Evolutionary conservation across 768 basidiomycete species (phyloP).

Genomic region (Leccinum ochraceum): DNA sequence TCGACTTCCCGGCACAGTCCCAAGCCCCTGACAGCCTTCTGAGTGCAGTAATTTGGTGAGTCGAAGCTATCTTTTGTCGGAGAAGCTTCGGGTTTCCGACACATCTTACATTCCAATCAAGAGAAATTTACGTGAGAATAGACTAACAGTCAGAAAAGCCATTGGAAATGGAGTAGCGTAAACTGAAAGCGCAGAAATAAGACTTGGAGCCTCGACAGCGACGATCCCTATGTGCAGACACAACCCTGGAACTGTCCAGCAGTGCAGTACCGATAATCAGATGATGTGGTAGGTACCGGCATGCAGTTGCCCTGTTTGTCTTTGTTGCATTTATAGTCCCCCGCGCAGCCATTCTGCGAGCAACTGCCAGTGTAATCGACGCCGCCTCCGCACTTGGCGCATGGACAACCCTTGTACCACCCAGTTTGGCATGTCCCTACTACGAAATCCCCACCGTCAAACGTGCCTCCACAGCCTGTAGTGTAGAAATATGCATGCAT

Average conservation of each 20-base stretch:
- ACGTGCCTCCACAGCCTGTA: neutral
- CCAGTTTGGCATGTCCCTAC: neutral
- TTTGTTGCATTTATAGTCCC: neutral
- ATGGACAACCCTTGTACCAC: neutral
- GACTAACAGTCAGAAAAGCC: neutral
- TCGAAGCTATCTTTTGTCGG: too few relatives aligned
- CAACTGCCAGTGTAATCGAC: neutral
- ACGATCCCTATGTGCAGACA: neutral
- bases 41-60: neutral
- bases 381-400: neutral
- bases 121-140: too few relatives aligned
- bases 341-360: neutral
- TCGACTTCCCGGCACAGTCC: neutral
- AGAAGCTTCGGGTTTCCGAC: too few relatives aligned
- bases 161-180: neutral
- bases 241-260: neutral
- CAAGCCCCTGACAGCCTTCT: too few relatives aligned
- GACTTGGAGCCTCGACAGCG: neutral
- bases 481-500: neutral
- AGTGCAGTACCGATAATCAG: neutral
- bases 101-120: too few relatives aligned
- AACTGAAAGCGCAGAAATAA: neutral
- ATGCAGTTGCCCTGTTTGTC: too few relatives aligned
- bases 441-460: neutral
- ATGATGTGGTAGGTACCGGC: too few relatives aligned